Percentiles rank a stretch among this genome's conserved stretches.
Conservation (phyloP, 2,329 filamentous ascomycete genomes). For the Ascocoryne sarcoides region DNA sequence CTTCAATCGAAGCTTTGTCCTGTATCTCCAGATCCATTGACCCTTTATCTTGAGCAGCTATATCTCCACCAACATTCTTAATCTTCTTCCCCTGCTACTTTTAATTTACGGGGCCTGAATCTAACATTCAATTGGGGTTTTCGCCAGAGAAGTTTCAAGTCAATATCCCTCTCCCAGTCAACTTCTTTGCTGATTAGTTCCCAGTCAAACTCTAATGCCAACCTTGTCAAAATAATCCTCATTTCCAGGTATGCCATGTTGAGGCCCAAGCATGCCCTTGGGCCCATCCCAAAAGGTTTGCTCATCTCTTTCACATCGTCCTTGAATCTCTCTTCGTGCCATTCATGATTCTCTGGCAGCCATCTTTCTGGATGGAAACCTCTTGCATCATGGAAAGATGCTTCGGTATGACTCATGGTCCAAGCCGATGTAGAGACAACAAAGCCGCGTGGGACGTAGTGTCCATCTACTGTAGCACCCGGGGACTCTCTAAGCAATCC, state of each 20-base stretch:
- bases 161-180: not conserved
- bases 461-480: conserved; percentile 24
- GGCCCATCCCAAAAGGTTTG: conserved; percentile 1
- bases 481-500: not conserved
- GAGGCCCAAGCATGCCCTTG: not conserved
- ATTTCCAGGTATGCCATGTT: conserved; percentile 13
- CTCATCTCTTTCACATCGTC: not conserved
- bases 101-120: too few relatives aligned
- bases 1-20: too few relatives aligned
- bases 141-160: not conserved
- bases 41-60: too few relatives aligned
- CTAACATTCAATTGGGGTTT: not conserved
- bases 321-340: not conserved
- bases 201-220: conserved; percentile 1
- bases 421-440: not conserved
- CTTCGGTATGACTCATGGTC: not conserved
- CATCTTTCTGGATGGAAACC: not conserved
- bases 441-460: conserved; percentile 27
- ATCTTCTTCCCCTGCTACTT: too few relatives aligned
- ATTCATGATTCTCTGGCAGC: not conserved
- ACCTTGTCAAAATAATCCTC: not conserved
- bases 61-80: too few relatives aligned
- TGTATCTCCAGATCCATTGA: too few relatives aligned
- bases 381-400: not conserved
- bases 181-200: not conserved